A percentile compares a stretch with the other conserved stretches of the same genome.
These are phyloP conservation scores for Ophiocordyceps unilateralis DNA, from an alignment of 2,329 filamentous ascomycete species.

Conservation along the genomic window DNA sequence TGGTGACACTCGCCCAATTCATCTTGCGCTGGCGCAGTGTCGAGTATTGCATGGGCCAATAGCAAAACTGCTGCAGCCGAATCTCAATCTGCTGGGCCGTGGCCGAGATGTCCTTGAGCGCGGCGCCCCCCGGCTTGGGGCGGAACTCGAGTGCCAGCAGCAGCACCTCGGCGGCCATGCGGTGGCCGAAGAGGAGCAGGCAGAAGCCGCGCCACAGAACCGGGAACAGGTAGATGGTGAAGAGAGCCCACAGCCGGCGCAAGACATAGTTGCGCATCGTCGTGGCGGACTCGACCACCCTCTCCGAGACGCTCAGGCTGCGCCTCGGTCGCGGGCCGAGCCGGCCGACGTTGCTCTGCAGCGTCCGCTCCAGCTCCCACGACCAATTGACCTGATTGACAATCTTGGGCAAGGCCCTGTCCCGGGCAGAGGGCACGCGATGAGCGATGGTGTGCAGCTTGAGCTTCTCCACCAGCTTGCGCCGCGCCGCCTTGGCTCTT, in stretches of 20 bases:
- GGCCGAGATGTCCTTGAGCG: conserved; percentile 87
- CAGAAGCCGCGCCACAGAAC: conserved; percentile 57
- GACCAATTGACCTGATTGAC: conserved; percentile 94
- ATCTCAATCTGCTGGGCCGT: conserved; percentile 97
- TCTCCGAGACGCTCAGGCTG: conserved; percentile 80
- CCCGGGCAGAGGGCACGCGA: conserved; percentile 62
- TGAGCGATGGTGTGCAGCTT: conserved; percentile 73
- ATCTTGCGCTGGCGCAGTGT: conserved; percentile 77
- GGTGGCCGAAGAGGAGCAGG: conserved; percentile 61
- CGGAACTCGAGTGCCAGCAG: conserved; percentile 74
- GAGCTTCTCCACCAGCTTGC: conserved; percentile 65
- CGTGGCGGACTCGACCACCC: conserved; percentile 82
- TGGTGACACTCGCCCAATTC: conserved; percentile 91
- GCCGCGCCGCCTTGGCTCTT: conserved; percentile 38
- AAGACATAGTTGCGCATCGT: conserved; percentile 65
- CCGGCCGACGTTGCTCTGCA: conserved; percentile 80
- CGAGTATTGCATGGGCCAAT: conserved; percentile 94
- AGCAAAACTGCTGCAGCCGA: conserved; percentile 91
- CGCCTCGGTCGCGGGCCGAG: conserved; percentile 69
- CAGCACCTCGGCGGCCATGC: conserved; percentile 63
- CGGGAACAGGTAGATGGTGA: conserved; percentile 63
- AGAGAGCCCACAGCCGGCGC: conserved; percentile 49
- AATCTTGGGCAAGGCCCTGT: conserved; percentile 62
- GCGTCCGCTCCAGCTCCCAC: conserved; percentile 66
- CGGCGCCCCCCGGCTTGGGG: conserved; percentile 57